Evolutionary conservation across 768 basidiomycete genomes (phyloP), one percentile per base, ranked within the genome.

Genomic region (Phanerochaete carnosa): DNA sequence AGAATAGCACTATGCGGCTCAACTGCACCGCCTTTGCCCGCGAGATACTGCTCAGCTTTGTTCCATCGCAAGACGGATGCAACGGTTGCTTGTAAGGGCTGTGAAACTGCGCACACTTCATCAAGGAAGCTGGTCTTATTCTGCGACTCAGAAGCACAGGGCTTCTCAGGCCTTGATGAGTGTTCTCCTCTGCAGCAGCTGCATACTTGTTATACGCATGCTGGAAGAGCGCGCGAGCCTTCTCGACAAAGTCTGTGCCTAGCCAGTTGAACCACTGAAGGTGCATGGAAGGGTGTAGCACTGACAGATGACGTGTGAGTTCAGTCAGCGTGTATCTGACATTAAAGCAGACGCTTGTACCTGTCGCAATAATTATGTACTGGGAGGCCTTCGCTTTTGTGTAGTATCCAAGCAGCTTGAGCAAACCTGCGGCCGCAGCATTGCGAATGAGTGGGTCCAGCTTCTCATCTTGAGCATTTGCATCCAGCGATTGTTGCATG

Each of bases 331-430:
- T 19, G 16, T 19, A n/a, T n/a, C n/a, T n/a, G n/a, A n/a, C n/a
- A 19, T n/a, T 6, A 6, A 13, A 35, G 37, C 46, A 16, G 39
- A 32, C 33, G 68, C 68, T n/a, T n/a, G 19, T 66, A 76, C 71
- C 47, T 3, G 71, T 75, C 39, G 64, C 71, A 43, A 76, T 54
- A 8, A 66, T 62, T 35, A 69, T 68, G 55, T 57, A 72, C 15
- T 74, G 73, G 61, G 68, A 64, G 16, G 56, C 55, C 13, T 52
- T 33, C 13, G 73, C 72, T 4, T 62, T 50, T 1, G 9, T 53
- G n/a, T 61, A 63, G 60, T 75, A 74, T 25, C 70, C 65, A 15
- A 56, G 22, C 0, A 76, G 66, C 60, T 76, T 75, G 12, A 33
- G 19, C 29, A 73, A 67, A 16, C 68, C 72, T 1, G 35, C 58